phyloP scores from a whole-genome alignment of 2,329 filamentous ascomycete genomes.

The Harringtonia aguacate region DNA sequence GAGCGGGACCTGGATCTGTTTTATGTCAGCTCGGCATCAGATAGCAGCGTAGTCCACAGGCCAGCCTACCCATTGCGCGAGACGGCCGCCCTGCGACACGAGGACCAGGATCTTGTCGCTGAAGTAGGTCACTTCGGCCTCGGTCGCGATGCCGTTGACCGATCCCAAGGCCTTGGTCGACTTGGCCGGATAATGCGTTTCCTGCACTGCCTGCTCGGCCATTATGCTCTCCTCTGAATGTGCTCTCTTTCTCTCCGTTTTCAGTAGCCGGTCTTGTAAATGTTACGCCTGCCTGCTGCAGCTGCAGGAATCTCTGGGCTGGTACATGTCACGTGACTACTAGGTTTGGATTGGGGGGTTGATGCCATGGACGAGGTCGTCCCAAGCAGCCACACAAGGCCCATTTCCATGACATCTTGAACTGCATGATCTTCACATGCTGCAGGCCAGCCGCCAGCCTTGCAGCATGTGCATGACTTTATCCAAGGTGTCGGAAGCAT shows the following conservation, averaged over 20 bases:
- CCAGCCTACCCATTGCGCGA: conserved; percentile 81
- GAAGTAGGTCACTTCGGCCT: conserved; percentile 64
- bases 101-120: conserved; percentile 87
- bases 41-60: conserved; percentile 2
- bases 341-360: too few relatives aligned
- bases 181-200: conserved; percentile 41
- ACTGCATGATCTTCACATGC: too few relatives aligned
- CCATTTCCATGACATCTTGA: too few relatives aligned
- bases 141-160: conserved; percentile 60
- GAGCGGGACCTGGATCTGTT: conserved; percentile 67
- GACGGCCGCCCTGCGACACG: conserved; percentile 70
- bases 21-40: neutral
- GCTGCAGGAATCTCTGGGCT: too few relatives aligned
- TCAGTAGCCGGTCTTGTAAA: neutral
- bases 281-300: too few relatives aligned
- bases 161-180: conserved; percentile 48
- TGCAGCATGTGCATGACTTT: too few relatives aligned
- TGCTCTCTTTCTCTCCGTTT: neutral
- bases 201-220: conserved; percentile 19
- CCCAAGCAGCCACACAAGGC: too few relatives aligned
- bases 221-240: neutral
- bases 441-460: too few relatives aligned
- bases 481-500: too few relatives aligned
- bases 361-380: too few relatives aligned
- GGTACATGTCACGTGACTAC: too few relatives aligned